Base-by-base conservation (phyloP, 768 basidiomycete genomes). In the Amanita pseudoporphyria region DNA sequence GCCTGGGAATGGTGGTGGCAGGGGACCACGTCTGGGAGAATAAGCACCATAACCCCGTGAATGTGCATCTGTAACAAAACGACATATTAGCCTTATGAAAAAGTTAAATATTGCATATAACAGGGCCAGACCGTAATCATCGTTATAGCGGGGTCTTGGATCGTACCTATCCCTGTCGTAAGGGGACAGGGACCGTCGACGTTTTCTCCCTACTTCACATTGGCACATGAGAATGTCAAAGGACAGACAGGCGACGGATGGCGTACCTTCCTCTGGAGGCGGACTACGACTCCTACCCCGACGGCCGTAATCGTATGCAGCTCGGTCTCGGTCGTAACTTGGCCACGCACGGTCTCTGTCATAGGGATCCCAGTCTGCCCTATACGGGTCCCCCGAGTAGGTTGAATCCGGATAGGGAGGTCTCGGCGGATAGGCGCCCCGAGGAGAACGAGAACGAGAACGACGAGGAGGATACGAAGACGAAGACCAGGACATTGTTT, bases 161-260 rank as follows among this genome's bases (percentile, higher is more conserved):
- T 90, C 88, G 60, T 82, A 90, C 38, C 88, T 70, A 50, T 88
- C 87, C 52, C 88, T 74, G 60, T 91, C 89, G 57, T 84, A 88
- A 10, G 89, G 89, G 19, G 86, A 87, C 55, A 74, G 65, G 16
- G 89, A 91, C 54, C 89, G 74, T 52, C 88, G 80, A 52, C 89
- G 82, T 63, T 92, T 92, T 53, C 87, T 73, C 50, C 74, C 81
- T 69, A 65, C 70, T 79, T 56, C 38, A 56, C 36, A 53, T 33
- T 37, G 32, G 38, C 43, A n/a, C 32, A 45, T 45, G 19, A 36
- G 45, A 47, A 47, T 33, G 28, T 31, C 45, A 46, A 53, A 12
- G 31, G 2, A 45, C 37, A 51, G 24, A n/a, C 9, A 30, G 41
- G 37, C 13, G 6, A 30, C 9, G n/a, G 60, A 69, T 30, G 0